These are phyloP conservation scores for Fremontodendron californicum DNA, from an alignment of 345 rosid genomes.

Conservation along the genomic window DNA sequence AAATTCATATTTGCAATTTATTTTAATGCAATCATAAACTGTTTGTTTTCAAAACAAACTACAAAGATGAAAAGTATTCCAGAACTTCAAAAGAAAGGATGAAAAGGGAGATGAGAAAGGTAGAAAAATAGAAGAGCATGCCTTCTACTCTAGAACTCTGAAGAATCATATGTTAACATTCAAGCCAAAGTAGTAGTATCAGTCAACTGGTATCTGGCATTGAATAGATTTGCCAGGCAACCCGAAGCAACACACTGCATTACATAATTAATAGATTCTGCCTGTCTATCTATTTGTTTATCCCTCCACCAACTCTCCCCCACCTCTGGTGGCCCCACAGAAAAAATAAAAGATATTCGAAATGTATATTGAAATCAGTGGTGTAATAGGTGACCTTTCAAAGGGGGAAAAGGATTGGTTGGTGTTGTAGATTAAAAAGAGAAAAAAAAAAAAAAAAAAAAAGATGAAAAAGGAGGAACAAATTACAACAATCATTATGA, in stretches of 20 bases:
- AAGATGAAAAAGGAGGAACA: too few species aligned
- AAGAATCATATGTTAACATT: neutral
- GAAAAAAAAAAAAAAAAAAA: neutral
- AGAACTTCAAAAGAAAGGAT: too few species aligned
- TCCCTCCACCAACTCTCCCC: neutral
- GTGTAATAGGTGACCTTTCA: neutral
- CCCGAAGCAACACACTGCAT: neutral
- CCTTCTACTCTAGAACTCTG: too few species aligned
- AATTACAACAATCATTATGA: too few species aligned
- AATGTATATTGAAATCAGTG: neutral
- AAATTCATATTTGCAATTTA: neutral
- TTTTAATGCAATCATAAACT: neutral
- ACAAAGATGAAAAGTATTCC: too few species aligned
- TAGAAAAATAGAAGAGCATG: too few species aligned
- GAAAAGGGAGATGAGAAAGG: too few species aligned
- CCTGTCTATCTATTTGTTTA: too few species aligned
- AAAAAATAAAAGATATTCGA: neutral
- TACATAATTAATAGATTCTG: too few species aligned
- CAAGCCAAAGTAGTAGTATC: neutral
- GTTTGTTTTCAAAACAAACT: neutral
- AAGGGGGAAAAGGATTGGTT: neutral
- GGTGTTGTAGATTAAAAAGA: neutral
- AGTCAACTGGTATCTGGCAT: neutral
- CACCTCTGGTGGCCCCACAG: neutral
- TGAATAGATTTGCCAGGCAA: neutral